phyloP scores from a whole-genome alignment of 306 rosid species.

The Medicago arabica region DNA sequence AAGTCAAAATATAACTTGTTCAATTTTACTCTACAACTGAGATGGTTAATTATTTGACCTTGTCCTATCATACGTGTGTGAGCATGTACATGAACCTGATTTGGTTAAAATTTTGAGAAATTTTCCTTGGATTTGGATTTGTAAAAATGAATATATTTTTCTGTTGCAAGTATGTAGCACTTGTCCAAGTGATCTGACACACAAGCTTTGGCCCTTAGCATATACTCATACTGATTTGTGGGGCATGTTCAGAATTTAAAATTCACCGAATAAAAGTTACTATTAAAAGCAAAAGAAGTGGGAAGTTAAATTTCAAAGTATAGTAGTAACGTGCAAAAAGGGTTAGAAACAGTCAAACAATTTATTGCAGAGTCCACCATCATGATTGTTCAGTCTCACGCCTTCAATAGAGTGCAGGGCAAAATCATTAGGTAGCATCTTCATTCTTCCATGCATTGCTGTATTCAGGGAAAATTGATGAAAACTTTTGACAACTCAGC shows the following conservation, averaged over 20 bases:
- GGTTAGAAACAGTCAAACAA: not conserved
- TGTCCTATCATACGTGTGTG: not conserved
- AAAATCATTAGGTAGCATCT: conserved; percentile 28
- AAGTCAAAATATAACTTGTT: not conserved
- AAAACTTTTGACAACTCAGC: not conserved
- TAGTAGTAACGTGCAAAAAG: conserved; percentile 3
- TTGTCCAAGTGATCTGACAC: not conserved
- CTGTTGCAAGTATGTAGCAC: not conserved
- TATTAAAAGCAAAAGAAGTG: conserved; percentile 20
- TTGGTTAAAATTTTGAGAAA: not conserved
- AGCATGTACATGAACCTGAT: not conserved
- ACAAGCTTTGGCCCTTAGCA: not conserved
- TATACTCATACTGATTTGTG: not conserved
- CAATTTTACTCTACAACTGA: not conserved
- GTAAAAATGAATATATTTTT: not conserved
- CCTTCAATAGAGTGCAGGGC: conserved; percentile 38
- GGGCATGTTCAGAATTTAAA: not conserved
- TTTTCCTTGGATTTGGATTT: conserved; percentile 6
- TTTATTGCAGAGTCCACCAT: conserved; percentile 33
- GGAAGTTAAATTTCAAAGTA: not conserved
- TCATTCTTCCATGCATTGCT: not conserved
- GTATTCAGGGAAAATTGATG: conserved; percentile 3
- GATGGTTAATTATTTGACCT: not conserved
- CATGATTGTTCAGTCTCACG: conserved; percentile 25
- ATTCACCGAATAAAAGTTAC: not conserved